phyloP scores from a whole-genome alignment of 140 eudicot genomes.

The Bidens hawaiensis region DNA sequence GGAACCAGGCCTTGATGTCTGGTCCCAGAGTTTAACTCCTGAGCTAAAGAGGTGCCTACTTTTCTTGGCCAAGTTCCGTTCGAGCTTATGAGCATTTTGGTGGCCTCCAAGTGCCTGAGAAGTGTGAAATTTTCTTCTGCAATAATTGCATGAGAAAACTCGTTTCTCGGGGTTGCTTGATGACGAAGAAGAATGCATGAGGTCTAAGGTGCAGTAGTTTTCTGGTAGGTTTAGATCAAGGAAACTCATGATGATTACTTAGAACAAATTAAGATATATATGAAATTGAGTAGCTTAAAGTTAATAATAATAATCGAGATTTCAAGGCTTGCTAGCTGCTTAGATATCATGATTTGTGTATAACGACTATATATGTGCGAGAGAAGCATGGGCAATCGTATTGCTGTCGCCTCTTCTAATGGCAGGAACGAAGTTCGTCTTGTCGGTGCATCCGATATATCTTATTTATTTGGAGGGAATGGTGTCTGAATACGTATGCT shows the following conservation, averaged over 20 bases:
- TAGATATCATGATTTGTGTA: conserved; percentile 3
- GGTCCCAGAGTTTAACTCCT: conserved; percentile 24
- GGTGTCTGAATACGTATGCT: not conserved
- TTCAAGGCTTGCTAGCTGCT: not conserved
- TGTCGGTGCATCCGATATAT: conserved; percentile 45
- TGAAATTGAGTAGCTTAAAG: not conserved
- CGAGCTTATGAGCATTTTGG: conserved; percentile 93
- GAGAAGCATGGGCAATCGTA: conserved; percentile 47
- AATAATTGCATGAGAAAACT: conserved; percentile 75
- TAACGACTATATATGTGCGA: no score
- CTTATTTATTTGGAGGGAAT: not conserved
- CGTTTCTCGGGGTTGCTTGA: conserved; percentile 43
- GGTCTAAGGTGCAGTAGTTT: conserved; percentile 33
- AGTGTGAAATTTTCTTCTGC: conserved; percentile 69
- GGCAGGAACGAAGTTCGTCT: conserved; percentile 45
- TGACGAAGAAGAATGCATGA: conserved; percentile 35
- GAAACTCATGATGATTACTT: conserved; percentile 43
- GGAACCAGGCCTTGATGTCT: conserved; percentile 27
- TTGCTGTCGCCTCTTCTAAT: conserved; percentile 53
- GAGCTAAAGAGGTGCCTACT: conserved; percentile 42
- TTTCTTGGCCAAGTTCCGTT: conserved; percentile 72
- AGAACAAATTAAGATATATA: conserved; percentile 5
- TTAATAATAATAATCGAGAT: not conserved
- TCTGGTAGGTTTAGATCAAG: conserved; percentile 46
- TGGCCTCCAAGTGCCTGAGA: conserved; percentile 98